Evolutionary conservation across 202 grass and related monocot species (phyloP), one percentile per base, ranked within the genome.

Genomic region (Tripidium arundinaceum): DNA sequence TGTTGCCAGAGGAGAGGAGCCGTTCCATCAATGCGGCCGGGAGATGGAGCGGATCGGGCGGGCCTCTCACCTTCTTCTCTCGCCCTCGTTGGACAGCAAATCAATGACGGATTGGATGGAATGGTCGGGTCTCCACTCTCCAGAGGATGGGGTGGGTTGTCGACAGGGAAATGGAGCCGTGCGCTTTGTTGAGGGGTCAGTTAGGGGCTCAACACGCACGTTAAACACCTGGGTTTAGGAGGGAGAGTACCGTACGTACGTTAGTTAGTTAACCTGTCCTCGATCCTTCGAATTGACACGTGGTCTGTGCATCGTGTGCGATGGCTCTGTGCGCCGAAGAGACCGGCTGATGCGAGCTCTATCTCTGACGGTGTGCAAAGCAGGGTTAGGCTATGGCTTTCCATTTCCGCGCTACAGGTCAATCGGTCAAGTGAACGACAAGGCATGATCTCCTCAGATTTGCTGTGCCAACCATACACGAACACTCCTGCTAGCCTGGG

Each of bases 401-500:
- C 49, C 40, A 19, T 65, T 54, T 52, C 66, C 1, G 58, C 37
- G 36, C 6, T 2, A 7, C 13, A 25, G 36, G 72, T 27, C 52
- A 37, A 41, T 46, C 36, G 1, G 57, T 16, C 43, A 34, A 52
- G 45, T 7, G 45, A 19, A 67, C 9, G 27, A 66, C 61, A 4
- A 15, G 29, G 29, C 29, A 31, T 31, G 28, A 11, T 41, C 7
- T 67, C 80, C 28, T 74, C 68, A 19, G n/a, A 83, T 78, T 46
- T 15, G 61, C 47, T 84, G 75, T 79, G 78, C 49, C 75, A 87
- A 52, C 61, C 70, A 14, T 24, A 7, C 47, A 19, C 6, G 3
- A n/a, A 19, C 24, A 21, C 41, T 10, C 2, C 61, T 87, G 24
- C n/a, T 13, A 13, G 6, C 46, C 45, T 18, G 45, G 46, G 19